phyloP scores from a whole-genome alignment of 163 green algal species.

The Chlorella variabilis region DNA sequence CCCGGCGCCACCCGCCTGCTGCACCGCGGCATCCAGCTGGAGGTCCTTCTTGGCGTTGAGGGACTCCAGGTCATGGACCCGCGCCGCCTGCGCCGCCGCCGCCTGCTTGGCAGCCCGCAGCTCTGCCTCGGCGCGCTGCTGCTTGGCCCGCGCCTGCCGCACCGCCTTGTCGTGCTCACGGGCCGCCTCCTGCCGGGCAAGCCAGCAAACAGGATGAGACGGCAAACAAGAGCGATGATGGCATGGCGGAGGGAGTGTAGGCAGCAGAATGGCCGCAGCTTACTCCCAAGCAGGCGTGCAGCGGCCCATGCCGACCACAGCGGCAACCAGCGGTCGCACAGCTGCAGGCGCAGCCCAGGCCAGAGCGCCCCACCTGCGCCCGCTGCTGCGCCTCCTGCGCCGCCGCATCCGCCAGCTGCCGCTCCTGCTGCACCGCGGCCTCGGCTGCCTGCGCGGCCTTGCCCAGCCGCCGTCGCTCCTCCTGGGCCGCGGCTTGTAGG shows the following conservation, averaged over 20 bases:
- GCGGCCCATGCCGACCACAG: too few species aligned
- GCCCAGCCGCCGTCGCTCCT: slow-evolving; percentile 14
- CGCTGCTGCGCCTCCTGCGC: slow-evolving; percentile 10
- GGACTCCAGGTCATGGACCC: slow-evolving; percentile 14
- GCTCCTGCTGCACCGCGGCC: slow-evolving; percentile 20
- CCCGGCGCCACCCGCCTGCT: slow-evolving; percentile 1
- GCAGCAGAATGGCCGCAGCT: too few species aligned
- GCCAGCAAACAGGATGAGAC: too few species aligned
- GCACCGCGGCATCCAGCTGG: slow-evolving; percentile 29
- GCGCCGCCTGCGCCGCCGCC: neutral
- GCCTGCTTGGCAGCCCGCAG: slow-evolving; percentile 4
- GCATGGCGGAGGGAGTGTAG: neutral
- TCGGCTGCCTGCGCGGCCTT: slow-evolving; percentile 10
- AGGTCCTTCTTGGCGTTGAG: slow-evolving; percentile 21
- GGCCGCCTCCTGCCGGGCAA: slow-evolving; percentile 14
- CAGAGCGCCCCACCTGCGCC: slow-evolving; percentile 13
- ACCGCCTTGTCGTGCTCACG: slow-evolving; percentile 30
- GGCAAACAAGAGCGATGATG: too few species aligned
- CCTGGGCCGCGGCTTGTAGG: neutral
- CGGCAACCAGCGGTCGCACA: too few species aligned
- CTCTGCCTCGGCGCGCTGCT: slow-evolving; percentile 31
- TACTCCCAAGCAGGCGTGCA: too few species aligned
- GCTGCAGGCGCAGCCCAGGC: too few species aligned
- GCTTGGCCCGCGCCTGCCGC: slow-evolving; percentile 34
- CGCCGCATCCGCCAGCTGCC: slow-evolving; percentile 10